Evolutionary conservation across 129 eudicot species (phyloP).

Genomic region (Centaurea solstitialis): DNA sequence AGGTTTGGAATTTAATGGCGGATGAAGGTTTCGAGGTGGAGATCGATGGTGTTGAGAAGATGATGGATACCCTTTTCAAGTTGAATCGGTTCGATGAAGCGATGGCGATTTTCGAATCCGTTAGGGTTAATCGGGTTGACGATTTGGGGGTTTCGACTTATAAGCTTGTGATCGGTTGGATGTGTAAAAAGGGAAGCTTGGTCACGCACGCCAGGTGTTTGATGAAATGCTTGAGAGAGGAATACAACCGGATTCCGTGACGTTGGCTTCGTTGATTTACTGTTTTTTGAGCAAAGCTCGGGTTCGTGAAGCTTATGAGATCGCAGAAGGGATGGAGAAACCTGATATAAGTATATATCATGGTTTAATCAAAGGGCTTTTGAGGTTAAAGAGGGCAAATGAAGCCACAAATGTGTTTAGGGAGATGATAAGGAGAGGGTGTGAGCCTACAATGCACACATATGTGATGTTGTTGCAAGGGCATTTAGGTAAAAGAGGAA

Average conservation of each 20-base stretch:
- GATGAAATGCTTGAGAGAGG: slow-evolving; percentile 73
- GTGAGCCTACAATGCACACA: slow-evolving; percentile 94
- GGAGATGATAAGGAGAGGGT: slow-evolving; percentile 86
- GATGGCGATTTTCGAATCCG: slow-evolving; percentile 64
- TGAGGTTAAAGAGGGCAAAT: slow-evolving; percentile 58
- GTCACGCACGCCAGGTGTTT: slow-evolving; percentile 48
- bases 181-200: slow-evolving; percentile 74
- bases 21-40: slow-evolving; percentile 64
- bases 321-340: slow-evolving; percentile 47
- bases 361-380: slow-evolving; percentile 76
- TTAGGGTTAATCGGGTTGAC: slow-evolving; percentile 51
- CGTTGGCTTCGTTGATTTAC: slow-evolving; percentile 54
- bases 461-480: slow-evolving; percentile 93
- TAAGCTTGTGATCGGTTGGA: slow-evolving; percentile 59
- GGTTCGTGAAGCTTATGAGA: slow-evolving; percentile 58
- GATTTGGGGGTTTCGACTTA: slow-evolving; percentile 64
- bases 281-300: slow-evolving; percentile 63
- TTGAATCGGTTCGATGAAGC: slow-evolving; percentile 52
- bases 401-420: slow-evolving; percentile 90
- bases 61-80: slow-evolving; percentile 78
- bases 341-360: slow-evolving; percentile 68
- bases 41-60: slow-evolving; percentile 49
- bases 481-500: slow-evolving; percentile 83
- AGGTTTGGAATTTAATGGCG: slow-evolving; percentile 80
- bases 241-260: slow-evolving; percentile 47